Base-by-base conservation (phyloP, 2,329 filamentous ascomycete species). In the Lojkania enalia region DNA sequence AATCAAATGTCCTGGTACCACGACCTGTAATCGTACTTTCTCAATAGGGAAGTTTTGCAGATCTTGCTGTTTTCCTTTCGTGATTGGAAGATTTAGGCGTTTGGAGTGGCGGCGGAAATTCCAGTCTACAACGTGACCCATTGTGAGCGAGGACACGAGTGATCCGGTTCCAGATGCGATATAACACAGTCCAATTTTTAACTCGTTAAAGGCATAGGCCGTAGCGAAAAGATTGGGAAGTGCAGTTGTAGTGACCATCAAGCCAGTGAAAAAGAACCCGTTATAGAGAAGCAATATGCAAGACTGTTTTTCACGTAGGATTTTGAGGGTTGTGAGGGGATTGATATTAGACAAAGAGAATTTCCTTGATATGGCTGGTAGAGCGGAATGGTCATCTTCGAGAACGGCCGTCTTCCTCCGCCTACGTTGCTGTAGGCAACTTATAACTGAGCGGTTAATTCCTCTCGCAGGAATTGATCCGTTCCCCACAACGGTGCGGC, bases 61-160 rank as follows among this genome's bases (percentile, higher is more conserved):
- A 45, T 81, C 74, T 43, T 77, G 72, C 13, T 75, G 77, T 7
- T 81, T 80, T 51, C 80, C 82, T 46, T 74, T 77, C 49, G 81
- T 79, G 51, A 89, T 79, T 2, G 74, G 71, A 45, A 90, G 74
- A 4, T 83, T 83, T 13, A 85, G 72, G 21, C 77, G 76, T 37
- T 73, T 75, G 1, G 87, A 86, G 35, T 84, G 78, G 29, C 86
- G 80, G 5, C 82, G 77, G 65, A 88, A 95, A 64, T 90, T 90
- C 76, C 81, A 84, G 66, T 89, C 86, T 25, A 88, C 76, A 1
- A 82, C 37, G 16, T 61, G 55, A 12, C 64, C 63, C 53, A 60
- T 62, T 4, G 60, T 60, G 1, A 67, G 44, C 0, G 62, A 60
- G 0, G 62, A 55, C 3, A 60, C 35, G 2, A 67, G 51, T 4